phyloP scores from a whole-genome alignment of 208 protist species.

The Blechomonas ayalai region DNA sequence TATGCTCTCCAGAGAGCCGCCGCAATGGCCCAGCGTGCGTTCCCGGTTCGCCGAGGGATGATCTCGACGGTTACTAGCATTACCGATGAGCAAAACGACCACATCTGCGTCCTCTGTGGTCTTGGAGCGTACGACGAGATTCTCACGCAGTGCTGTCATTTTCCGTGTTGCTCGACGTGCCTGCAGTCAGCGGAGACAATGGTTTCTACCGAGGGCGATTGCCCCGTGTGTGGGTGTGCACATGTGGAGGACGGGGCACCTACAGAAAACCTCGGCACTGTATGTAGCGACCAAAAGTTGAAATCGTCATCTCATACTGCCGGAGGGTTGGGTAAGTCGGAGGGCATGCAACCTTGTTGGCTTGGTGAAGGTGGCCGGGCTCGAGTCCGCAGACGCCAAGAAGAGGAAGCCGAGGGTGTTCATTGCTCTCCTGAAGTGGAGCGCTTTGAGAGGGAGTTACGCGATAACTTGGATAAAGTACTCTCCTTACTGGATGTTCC shows the following conservation, averaged over 20 bases:
- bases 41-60: slow-evolving; percentile 39
- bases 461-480: slow-evolving; percentile 28
- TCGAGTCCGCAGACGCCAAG: no score
- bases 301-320: no score
- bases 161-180: slow-evolving; percentile 44
- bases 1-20: slow-evolving; percentile 36
- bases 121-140: slow-evolving; percentile 30
- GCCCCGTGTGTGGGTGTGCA: slow-evolving; percentile 77
- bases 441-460: slow-evolving; percentile 30
- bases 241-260: no score
- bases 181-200: slow-evolving; percentile 44
- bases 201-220: slow-evolving; percentile 47
- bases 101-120: slow-evolving; percentile 60
- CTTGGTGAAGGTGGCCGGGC: no score
- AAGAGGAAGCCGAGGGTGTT: no score
- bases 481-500: slow-evolving; percentile 38
- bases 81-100: slow-evolving; percentile 11
- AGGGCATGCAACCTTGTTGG: no score
- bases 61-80: slow-evolving; percentile 6
- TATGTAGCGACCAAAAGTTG: no score
- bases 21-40: slow-evolving; percentile 35
- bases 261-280: no score
- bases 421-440: slow-evolving; percentile 1
- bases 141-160: slow-evolving; percentile 45
- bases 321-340: no score